Conservation (phyloP, 176 grass and related monocot genomes). For the Triticum urartu region DNA sequence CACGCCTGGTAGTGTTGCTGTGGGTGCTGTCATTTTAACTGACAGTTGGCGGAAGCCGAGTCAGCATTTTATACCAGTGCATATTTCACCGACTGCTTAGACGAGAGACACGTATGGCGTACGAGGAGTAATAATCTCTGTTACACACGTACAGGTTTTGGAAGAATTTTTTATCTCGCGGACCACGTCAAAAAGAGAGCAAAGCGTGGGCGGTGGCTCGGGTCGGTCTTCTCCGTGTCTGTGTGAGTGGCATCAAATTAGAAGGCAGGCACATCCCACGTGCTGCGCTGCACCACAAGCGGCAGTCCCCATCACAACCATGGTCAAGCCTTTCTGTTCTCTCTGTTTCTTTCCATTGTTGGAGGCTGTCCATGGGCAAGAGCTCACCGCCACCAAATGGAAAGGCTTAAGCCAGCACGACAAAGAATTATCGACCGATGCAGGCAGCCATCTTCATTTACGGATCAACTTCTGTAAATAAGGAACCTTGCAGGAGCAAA, state of each 20-base stretch:
- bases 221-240: background rate
- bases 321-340: too few relatives aligned
- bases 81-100: background rate
- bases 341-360: too few relatives aligned
- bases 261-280: background rate
- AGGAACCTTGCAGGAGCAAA: too few relatives aligned
- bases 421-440: background rate
- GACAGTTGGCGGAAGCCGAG: background rate
- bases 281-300: background rate
- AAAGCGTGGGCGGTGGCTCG: slow-evolving; percentile 20
- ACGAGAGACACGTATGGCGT: background rate
- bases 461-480: too few relatives aligned
- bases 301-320: background rate
- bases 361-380: too few relatives aligned
- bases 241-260: background rate
- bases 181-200: background rate
- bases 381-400: background rate
- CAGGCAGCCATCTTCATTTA: too few relatives aligned
- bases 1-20: background rate
- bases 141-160: background rate
- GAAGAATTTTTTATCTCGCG: background rate
- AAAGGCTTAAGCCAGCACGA: background rate
- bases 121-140: too few relatives aligned
- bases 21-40: background rate
- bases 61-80: background rate